A percentile compares a stretch with the other conserved stretches of the same genome.
These are phyloP conservation scores for Myriosclerotinia scirpicola DNA, from an alignment of 2,329 filamentous ascomycete genomes.

Conservation along the genomic window DNA sequence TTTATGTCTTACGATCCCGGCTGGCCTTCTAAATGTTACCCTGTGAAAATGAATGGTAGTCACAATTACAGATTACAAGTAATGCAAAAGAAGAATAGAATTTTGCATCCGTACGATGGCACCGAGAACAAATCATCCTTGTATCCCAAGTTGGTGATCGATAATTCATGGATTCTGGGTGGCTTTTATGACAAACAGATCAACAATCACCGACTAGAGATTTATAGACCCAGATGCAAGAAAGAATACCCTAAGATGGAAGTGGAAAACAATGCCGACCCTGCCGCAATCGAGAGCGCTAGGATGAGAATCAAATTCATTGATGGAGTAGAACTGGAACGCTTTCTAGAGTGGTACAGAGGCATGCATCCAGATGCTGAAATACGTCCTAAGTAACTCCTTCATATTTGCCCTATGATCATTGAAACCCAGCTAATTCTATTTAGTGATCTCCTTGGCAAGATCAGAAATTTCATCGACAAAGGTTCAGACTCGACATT, in stretches of 20 bases:
- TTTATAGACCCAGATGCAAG: slow-evolving; percentile 1
- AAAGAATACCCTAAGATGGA: not conserved
- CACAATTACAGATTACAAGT: not conserved
- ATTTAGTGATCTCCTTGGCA: slow-evolving; percentile 7
- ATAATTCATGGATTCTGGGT: slow-evolving; percentile 1
- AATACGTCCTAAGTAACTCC: not conserved
- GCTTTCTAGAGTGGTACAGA: slow-evolving; percentile 2
- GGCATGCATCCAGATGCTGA: not conserved
- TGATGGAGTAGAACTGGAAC: not conserved
- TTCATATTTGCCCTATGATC: not conserved
- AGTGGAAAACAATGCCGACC: not conserved
- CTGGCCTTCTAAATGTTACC: not conserved
- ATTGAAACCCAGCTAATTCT: not conserved
- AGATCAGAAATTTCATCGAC: not conserved
- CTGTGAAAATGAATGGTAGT: not conserved
- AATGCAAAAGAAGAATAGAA: not conserved
- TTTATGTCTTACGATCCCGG: slow-evolving; percentile 18
- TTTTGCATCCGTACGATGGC: slow-evolving; percentile 5
- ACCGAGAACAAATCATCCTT: not conserved
- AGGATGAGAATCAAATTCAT: slow-evolving; percentile 10
- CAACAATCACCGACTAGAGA: not conserved
- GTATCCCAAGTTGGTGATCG: not conserved
- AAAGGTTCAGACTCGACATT: not conserved
- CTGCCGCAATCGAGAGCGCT: not conserved
- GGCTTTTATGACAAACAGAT: not conserved